Base-by-base conservation (phyloP, 768 basidiomycete genomes). In the Kwoniella mangroviensis region DNA sequence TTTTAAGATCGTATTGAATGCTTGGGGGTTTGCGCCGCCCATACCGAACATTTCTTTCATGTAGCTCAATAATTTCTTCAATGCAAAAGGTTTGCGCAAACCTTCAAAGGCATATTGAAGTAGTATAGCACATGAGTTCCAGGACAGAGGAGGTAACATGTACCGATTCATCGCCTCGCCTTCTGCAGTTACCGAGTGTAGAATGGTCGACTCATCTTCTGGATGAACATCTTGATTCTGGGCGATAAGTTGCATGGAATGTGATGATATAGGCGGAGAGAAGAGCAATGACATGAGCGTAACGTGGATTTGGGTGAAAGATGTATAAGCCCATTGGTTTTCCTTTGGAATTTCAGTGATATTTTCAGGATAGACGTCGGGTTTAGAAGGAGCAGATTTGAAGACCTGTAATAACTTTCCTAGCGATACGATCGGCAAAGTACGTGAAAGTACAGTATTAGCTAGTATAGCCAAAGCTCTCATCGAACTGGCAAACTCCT, bases 401-500 rank as follows among this genome's bases (percentile, higher is more conserved):
- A 83, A 75, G 9, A 73, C 70, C 19, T 70, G 42, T 15, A 84
- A 51, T 6, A 84, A 65, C 3, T 58, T 45, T 15, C 72, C 71
- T 34, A 80, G 73, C 21, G 73, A 73, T 4, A 72, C 63, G 11
- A 80, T 74, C 10, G 83, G 83, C 1, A 83, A 58, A 9, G 83
- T 84, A 0, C 83, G 72, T 2, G 77, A 76, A 2, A 80, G 64
- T 1, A 84, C 73, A 1, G 82, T 79, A 65, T 80, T 83, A 52
- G 79, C 80, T 3, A 84, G 68, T 21, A 79, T 79, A 55, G 81
- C 82, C 24, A 80, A 69, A 21, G 83, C 83, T 19, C 77, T 63
- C 65, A 80, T 80, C 6, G 79, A 82, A 24, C 73, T 40, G 2
- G 58, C 49, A 54, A 76, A 82, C 13, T 69, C 62, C 17, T 28